Base-by-base conservation (phyloP, 1,284 basidiomycete genomes). In the Puccinia triticina region DNA sequence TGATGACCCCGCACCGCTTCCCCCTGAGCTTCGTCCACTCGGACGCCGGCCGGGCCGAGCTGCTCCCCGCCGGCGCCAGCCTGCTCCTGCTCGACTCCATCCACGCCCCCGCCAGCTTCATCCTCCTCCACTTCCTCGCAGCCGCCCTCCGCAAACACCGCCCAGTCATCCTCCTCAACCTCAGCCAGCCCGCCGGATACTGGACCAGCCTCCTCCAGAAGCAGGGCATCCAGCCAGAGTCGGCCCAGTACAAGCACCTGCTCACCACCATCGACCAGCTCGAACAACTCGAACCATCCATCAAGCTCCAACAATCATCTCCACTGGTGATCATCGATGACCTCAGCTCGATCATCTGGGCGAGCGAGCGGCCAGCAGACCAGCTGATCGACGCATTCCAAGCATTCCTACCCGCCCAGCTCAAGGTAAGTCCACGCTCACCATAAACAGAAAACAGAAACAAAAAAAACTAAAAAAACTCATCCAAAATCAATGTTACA, bases 311-410 rank as follows among this genome's bases (percentile, higher is more conserved):
- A 37, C 61, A 5, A 40, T 12, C 12, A 12, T 29, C 5, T 26
- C 74, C 57, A 7, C 59, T 77, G 2, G 37, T 77, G 7, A 61
- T 77, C n/a, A 64, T 77, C n/a, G 57, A 77, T 34, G 57, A 77
- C 40, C 10, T 77, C n/a, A 61, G 7, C 29, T 26, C 74, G 16
- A 32, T 59, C 32, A 77, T 77, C 18, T 77, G 74, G 74, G n/a
- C n/a, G 2, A 23, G 10, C 12, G 16, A 40, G 18, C 37, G 2
- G 29, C 21, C 48, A 34, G 0, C 40, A 10, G 8, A 64, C 0
- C 23, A 61, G 16, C 40, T 77, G 11, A 77, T 64, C 29, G 4
- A 50, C 26, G 2, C n/a, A 32, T 64, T 64, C 40, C 5, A 64
- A 23, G 0, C n/a, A 2, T 1, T 77, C 23, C 59, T 50, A 26